phyloP scores from a whole-genome alignment of 2,329 filamentous ascomycete genomes.

The Huntiella abstrusa region DNA sequence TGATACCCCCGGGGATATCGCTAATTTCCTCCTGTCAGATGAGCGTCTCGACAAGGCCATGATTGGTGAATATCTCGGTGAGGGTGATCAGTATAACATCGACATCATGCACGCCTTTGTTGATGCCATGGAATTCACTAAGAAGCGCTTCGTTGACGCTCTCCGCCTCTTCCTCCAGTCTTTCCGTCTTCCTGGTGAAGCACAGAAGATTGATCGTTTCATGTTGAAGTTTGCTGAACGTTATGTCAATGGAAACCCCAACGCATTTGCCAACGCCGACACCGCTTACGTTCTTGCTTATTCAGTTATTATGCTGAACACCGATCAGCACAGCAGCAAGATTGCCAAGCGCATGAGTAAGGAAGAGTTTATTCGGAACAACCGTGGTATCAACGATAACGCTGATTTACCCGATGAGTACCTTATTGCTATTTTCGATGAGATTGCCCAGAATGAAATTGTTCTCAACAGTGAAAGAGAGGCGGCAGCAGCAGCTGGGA shows the following conservation, averaged over 20 bases:
- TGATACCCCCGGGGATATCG: slow-evolving; percentile 63
- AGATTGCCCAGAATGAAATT: slow-evolving; percentile 82
- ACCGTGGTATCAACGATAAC: slow-evolving; percentile 92
- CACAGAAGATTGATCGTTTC: slow-evolving; percentile 97
- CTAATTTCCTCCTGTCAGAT: slow-evolving; percentile 60
- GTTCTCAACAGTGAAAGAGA: slow-evolving; percentile 85
- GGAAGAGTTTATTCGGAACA: slow-evolving; percentile 98
- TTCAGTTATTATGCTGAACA: slow-evolving; percentile 92
- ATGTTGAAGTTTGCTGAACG: slow-evolving; percentile 98
- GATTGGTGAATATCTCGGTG: slow-evolving; percentile 84
- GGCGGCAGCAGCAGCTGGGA: slow-evolving; percentile 63
- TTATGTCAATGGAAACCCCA: slow-evolving; percentile 86
- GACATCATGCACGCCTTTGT: slow-evolving; percentile 98
- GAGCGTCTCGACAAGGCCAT: slow-evolving; percentile 79
- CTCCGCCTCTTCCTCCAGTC: slow-evolving; percentile 81
- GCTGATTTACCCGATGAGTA: slow-evolving; percentile 88
- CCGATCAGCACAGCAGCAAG: slow-evolving; percentile 82
- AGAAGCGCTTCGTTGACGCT: slow-evolving; percentile 81
- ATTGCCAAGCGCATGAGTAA: slow-evolving; percentile 76
- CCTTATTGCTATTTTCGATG: slow-evolving; percentile 72
- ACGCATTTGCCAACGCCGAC: slow-evolving; percentile 93
- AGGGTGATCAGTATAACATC: slow-evolving; percentile 83
- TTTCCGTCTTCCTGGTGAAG: slow-evolving; percentile 86
- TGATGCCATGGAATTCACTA: slow-evolving; percentile 81
- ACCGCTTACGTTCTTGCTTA: slow-evolving; percentile 93